Base-by-base conservation (phyloP, 2,329 filamentous ascomycete species). In the Tympanopsis confertula region DNA sequence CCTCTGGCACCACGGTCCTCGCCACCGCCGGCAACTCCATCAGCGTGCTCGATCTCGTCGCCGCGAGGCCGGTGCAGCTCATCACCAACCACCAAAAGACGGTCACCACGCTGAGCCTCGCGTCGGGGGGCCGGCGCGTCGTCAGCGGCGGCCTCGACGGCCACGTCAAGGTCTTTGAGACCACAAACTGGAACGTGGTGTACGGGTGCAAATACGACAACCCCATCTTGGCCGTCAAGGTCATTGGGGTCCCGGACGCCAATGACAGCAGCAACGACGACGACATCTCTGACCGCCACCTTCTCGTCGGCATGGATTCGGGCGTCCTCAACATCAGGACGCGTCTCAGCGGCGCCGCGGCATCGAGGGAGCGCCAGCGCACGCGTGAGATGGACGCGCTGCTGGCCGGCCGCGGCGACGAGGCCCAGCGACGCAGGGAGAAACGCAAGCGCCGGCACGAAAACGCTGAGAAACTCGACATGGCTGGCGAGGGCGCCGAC, bases 1-100 rank as follows among this genome's bases (percentile, higher is more conserved):
- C 85, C 5, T 85, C 84, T 2, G 87, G 86, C 36, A 94, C 88
- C 4, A 87, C 85, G 3, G 67, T 98, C 18, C 71, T 95, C 22
- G 87, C 87, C 12, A 77, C 89, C 3, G 78, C 87, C 15, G 88
- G 84, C 41, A 93, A 85, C 52, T 76, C 84, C 44, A 86, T 98
- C 50, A 87, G 84, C 4, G 86, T 98, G 10, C 71, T 98, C 43
- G 91, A 98, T 56, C 73, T 98, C 33, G 82, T 96, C 13, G 89
- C 88, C 36, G 91, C 85, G 18, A 86, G 86, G 52, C 87, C 89
- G 4, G 66, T 94, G 41, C 82, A 86, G 48, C 68, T 94, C 52
- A 80, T 98, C 44, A 81, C 80, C 48, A 96, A 93, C 55, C 93
- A 98, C 60, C 91, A 98, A 55, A 98, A 96, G 74, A 94, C 91